A percentile compares a stretch with the other conserved stretches of the same genome.
Conservation (phyloP, 139 green algal species). For the Astrephomene gubernaculifera region DNA sequence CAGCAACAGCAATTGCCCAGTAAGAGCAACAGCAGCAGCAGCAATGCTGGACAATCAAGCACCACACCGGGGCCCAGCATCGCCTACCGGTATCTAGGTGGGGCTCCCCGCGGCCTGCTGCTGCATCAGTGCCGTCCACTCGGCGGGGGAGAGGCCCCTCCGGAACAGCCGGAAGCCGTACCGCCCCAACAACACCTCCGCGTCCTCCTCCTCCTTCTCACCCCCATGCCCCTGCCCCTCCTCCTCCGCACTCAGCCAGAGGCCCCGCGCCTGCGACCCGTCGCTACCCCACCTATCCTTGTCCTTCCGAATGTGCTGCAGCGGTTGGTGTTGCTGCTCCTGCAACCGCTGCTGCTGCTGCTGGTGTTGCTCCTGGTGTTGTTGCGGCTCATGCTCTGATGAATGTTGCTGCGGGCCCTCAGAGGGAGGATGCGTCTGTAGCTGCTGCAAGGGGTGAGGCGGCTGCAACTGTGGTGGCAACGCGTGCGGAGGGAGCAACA, state of each 20-base stretch:
- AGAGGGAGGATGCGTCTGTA: not conserved
- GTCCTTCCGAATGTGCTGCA: not conserved
- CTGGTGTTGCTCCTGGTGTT: not conserved
- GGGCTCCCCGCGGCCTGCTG: too few species aligned
- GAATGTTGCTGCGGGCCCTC: not conserved
- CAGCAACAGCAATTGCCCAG: not conserved
- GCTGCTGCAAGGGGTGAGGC: not conserved
- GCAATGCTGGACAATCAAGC: too few species aligned
- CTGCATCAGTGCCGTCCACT: conserved; percentile 29
- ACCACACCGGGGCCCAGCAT: too few species aligned
- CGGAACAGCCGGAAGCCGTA: conserved; percentile 30
- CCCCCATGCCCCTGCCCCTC: not conserved
- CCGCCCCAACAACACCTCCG: not conserved
- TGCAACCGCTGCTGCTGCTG: not conserved
- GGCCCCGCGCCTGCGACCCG: not conserved
- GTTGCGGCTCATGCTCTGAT: not conserved
- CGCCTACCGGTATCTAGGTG: too few species aligned
- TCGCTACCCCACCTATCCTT: not conserved
- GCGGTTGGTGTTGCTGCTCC: not conserved
- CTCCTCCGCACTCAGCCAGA: not conserved
- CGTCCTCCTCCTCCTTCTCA: not conserved
- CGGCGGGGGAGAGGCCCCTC: not conserved
- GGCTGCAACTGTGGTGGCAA: not conserved
- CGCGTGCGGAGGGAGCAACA: not conserved
- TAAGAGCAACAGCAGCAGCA: not conserved